A percentile compares a stretch with the other conserved stretches of the same genome.
Conservation (phyloP, 495 filamentous ascomycete genomes). For the Bombardia bombarda region DNA sequence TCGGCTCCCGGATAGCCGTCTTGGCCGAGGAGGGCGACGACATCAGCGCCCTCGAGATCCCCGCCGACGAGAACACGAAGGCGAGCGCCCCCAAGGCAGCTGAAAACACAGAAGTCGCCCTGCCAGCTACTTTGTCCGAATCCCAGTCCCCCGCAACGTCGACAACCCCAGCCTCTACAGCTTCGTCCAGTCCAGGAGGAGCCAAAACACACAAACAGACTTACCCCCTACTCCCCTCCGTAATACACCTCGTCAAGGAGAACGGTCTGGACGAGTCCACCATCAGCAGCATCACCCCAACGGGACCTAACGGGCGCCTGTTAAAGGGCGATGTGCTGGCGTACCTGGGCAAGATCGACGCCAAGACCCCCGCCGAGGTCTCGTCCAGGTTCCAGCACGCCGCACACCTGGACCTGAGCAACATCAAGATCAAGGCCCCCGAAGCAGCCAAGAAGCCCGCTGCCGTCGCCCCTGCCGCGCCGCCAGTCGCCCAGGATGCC, state of each 20-base stretch:
- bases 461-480: slow-evolving; percentile 34
- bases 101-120: too few species aligned
- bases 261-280: slow-evolving; percentile 65
- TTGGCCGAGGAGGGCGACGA: slow-evolving; percentile 71
- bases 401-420: slow-evolving; percentile 81
- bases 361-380: slow-evolving; percentile 60
- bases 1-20: slow-evolving; percentile 68
- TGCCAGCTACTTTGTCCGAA: slow-evolving; percentile 14
- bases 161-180: slow-evolving; percentile 22
- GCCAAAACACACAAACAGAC: slow-evolving; percentile 54
- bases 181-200: slow-evolving; percentile 25
- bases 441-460: slow-evolving; percentile 42
- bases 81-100: too few species aligned
- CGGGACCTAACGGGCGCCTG: slow-evolving; percentile 80
- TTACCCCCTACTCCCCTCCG: slow-evolving; percentile 81
- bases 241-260: slow-evolving; percentile 68
- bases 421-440: slow-evolving; percentile 74
- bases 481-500: slow-evolving; percentile 36
- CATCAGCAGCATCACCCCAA: slow-evolving; percentile 71
- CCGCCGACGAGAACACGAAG: slow-evolving; percentile 44
- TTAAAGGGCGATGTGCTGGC: slow-evolving; percentile 94
- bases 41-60: slow-evolving; percentile 57
- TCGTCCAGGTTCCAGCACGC: slow-evolving; percentile 64
- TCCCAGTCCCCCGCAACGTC: slow-evolving; percentile 20
- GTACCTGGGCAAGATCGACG: slow-evolving; percentile 69